Evolutionary conservation across 2,329 filamentous ascomycete species (phyloP), one percentile per base, ranked within the genome.

Genomic region (Colletotrichum limetticola): DNA sequence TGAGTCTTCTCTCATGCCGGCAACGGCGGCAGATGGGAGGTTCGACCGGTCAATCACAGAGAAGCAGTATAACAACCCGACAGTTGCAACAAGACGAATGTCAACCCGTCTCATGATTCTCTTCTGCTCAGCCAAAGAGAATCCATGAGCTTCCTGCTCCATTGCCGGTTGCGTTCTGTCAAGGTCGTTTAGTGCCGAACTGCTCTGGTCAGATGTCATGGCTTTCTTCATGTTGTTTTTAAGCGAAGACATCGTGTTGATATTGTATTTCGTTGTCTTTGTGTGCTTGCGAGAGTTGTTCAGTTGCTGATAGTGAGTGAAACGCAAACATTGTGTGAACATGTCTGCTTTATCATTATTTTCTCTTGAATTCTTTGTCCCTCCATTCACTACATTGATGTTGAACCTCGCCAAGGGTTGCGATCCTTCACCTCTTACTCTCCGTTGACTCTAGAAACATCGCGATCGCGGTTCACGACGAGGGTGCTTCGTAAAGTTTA

Each of bases 61-160:
- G 66, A 77, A 71, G 68, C 66, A 74, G 42, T 77, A 76, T 24
- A 77, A 28, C 19, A 68, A 30, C 3, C 65, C 75, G 37, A 81
- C 77, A 61, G 79, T 76, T 14, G 79, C 77, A 5, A 80, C 59
- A 9, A 80, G 76, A 1, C 78, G 76, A 49, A 86, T 75, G 14
- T 85, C 79, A 77, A 86, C 65, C 0, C 69, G 65, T 5, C 69
- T 68, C 53, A 72, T 72, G n/a, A 72, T 72, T 3, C 1, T 56
- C 19, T 35, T 16, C 12, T 70, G 68, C 16, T 69, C 53, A 4
- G 37, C 53, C 6, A 5, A 8, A 9, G 67, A 56, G 22, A 66
- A 53, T 3, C 28, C 60, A n/a, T 22, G n/a, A 5, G 11, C 1
- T 6, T 65, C 32, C 1, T 32, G 19, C 9, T 8, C 16, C 4